Base-by-base conservation (phyloP, 345 rosid species). In the Rubroshorea leprosula region DNA sequence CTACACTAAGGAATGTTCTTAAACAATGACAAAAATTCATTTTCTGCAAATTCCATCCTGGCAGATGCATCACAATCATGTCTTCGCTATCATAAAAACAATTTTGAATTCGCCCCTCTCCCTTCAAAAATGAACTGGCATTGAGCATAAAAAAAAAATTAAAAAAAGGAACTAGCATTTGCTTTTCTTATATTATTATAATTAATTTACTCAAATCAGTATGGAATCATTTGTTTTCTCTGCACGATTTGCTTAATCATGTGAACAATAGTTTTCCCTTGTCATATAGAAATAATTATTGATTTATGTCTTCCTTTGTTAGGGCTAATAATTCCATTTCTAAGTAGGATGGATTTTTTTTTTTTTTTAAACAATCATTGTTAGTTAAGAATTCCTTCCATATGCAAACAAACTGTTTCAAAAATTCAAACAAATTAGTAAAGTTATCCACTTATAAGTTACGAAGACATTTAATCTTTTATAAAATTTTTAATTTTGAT, bases 211-310 rank as follows among this genome's bases (percentile, higher is more conserved):
- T n/a, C n/a, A n/a, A n/a, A 14, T 43, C 15, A 23, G 22, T 23
- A 9, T 24, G 0, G 16, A 29, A 0, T 56, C 9, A 29, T 29
- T 29, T 4, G 9, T 29, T 9, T 9, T 56, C 21, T 39, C 13
- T 21, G 22, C 41, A 44, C 43, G 38, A 57, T 44, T 23, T 44
- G 17, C 54, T 47, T 20, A 59, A 20, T 59, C 62, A 47, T 58
- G 24, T 47, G 51, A 48, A 5, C 24, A 58, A 24, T 21, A 24
- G 39, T 31, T 43, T 38, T 57, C 43, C 5, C 23, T 45, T 45
- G 38, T n/a, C 26, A 41, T 17, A 58, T 35, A 58, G 17, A 45
- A 45, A 24, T 47, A 14, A n/a, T n/a, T 14, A 49, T 48, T 21
- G 19, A 14, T 15, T 49, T 9, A 8, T 6, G 22, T 26, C 11